Evolutionary conservation across 148 eudicot genomes (phyloP), one percentile per base, ranked within the genome.

Genomic region (Vaccinium vitisidaea): DNA sequence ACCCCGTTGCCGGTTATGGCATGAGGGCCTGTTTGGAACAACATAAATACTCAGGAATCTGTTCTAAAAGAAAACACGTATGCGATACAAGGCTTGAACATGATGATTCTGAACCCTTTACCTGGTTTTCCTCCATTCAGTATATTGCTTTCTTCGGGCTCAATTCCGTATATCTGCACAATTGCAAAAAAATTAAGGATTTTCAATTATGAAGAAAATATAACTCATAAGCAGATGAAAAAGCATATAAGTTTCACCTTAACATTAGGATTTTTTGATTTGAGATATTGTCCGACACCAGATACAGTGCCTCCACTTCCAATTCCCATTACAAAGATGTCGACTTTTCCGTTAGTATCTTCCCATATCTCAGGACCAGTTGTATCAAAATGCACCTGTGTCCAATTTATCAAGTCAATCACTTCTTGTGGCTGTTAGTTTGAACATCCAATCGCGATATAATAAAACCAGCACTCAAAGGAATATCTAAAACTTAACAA

Each of bases 281-380:
- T 97, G 83, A 97, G 94, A 88, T 94, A 97, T 21, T 83, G 94
- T 71, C 99, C 99, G 75, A 95, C 99, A 50, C 99, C 98, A 84
- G 99, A 83, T 15, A 97, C 98, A 14, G 99, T 95, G 76, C 99
- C 98, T 50, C 99, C 99, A 84, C 99, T 97, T 32, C 99, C 99
- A 21, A 95, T 97, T 77, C 99, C 99, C 99, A 97, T 97, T 39
- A 97, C 88, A 84, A 97, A 97, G 73, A 97, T 97, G 85, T 97
- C 99, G 15, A 97, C 98, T 78, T 97, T 88, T 50, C 98, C 99
- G 67, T 88, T 84, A 16, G 98, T 95, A 36, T 97, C 99, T 82
- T 95, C 94, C 99, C 99, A 97, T 79, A 97, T 95, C 88, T 97
- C 99, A 46, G 98, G 99, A 61, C 99, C 99, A 32, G 99, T 97